A percentile compares a stretch with the other conserved stretches of the same genome.
Conservation (phyloP, 768 basidiomycete species). For the Kwoniella dendrophila region DNA sequence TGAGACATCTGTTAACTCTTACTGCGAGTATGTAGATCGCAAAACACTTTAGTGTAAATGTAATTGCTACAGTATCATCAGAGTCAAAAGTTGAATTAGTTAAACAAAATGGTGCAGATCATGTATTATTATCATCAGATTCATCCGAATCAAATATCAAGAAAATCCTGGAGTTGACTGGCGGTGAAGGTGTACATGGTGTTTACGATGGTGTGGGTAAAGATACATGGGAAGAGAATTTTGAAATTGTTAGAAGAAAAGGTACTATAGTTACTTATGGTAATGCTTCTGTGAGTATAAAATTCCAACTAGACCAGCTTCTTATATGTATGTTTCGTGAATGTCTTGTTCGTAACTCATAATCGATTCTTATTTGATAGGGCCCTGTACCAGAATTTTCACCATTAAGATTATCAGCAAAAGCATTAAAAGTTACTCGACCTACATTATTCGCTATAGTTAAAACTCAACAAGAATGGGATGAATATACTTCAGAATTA, state of each 20-base stretch:
- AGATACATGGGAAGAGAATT: slow-evolving; percentile 85
- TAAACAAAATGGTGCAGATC: slow-evolving; percentile 74
- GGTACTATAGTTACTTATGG: slow-evolving; percentile 89
- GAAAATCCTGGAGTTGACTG: slow-evolving; percentile 45
- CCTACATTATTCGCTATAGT: slow-evolving; percentile 72
- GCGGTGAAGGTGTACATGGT: slow-evolving; percentile 64
- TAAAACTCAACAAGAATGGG: slow-evolving; percentile 71
- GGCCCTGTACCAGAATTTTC: slow-evolving; percentile 70
- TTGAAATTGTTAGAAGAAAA: slow-evolving; percentile 78
- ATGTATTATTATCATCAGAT: slow-evolving; percentile 74
- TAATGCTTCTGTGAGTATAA: slow-evolving; percentile 68
- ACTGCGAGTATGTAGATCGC: slow-evolving; percentile 62
- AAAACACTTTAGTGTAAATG: slow-evolving; percentile 74
- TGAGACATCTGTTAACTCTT: not conserved
- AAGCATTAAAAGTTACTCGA: slow-evolving; percentile 68
- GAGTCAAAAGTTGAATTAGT: slow-evolving; percentile 80
- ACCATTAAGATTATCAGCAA: slow-evolving; percentile 71
- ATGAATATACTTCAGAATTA: slow-evolving; percentile 67
- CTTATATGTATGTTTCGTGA: too few species aligned
- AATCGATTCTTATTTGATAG: not conserved
- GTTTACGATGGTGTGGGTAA: slow-evolving; percentile 96
- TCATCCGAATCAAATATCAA: slow-evolving; percentile 67
- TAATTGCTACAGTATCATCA: slow-evolving; percentile 91
- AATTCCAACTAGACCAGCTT: not conserved
- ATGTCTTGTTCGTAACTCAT: not conserved